Conservation (phyloP, 305 asterid species). For the Nicotiana rustica region DNA sequence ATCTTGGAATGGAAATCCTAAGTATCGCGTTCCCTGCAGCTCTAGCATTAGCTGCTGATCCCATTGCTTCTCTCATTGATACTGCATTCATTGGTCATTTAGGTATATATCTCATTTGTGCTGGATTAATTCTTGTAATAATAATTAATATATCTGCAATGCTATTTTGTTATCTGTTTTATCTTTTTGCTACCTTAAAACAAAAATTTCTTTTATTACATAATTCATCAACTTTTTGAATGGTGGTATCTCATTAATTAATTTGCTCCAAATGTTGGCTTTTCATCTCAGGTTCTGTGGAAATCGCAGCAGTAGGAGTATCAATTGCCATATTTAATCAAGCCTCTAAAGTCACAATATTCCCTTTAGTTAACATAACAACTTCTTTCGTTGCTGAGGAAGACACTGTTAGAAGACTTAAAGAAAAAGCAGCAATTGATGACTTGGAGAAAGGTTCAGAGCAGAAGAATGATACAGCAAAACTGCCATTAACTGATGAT, state of each 20-base stretch:
- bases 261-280: neutral
- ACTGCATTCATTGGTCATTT: conserved; percentile 89
- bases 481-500: conserved; percentile 22
- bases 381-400: conserved; percentile 98
- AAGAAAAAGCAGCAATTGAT: conserved; percentile 34
- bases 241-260: neutral
- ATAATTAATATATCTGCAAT: neutral
- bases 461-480: conserved; percentile 36
- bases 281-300: conserved; percentile 65
- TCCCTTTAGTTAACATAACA: conserved; percentile 92
- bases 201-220: neutral
- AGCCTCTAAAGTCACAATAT: conserved; percentile 86
- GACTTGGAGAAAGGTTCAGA: conserved; percentile 58
- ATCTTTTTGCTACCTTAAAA: neutral
- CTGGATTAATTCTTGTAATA: neutral
- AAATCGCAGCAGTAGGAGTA: conserved; percentile 92
- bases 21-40: conserved; percentile 92
- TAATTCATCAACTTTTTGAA: neutral
- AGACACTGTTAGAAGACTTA: conserved; percentile 60
- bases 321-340: conserved; percentile 89
- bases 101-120: conserved; percentile 47
- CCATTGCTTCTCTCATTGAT: conserved; percentile 88
- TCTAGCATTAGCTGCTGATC: conserved; percentile 95
- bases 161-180: neutral
- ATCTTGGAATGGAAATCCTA: conserved; percentile 72